Conservation (phyloP, 2,329 filamentous ascomycete species). For the Verticillium nubilum region DNA sequence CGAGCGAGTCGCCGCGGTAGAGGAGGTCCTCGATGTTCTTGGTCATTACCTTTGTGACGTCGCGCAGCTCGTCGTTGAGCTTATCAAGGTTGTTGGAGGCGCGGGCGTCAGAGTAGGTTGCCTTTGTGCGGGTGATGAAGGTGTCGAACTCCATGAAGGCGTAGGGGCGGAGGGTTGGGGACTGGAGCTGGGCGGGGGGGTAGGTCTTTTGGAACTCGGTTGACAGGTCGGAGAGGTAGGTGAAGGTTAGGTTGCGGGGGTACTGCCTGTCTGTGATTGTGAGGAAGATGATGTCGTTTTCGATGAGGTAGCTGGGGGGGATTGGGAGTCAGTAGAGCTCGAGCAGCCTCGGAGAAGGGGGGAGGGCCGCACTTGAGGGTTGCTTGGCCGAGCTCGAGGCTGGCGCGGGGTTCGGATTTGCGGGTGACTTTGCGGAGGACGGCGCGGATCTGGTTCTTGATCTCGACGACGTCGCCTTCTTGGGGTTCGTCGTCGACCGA, state of each 20-base stretch:
- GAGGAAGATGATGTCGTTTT: slow-evolving; percentile 79
- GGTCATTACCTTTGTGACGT: slow-evolving; percentile 99
- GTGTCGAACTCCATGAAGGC: slow-evolving; percentile 98
- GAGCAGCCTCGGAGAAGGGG: neutral
- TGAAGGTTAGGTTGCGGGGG: slow-evolving; percentile 96
- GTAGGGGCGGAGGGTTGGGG: slow-evolving; percentile 76
- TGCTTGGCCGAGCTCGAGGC: slow-evolving; percentile 78
- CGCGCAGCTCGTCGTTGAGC: slow-evolving; percentile 92
- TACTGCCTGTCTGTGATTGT: slow-evolving; percentile 92
- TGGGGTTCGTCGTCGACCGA: slow-evolving; percentile 88
- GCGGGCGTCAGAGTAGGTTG: slow-evolving; percentile 87
- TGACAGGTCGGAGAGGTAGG: slow-evolving; percentile 89
- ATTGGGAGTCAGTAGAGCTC: neutral
- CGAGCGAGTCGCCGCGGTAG: slow-evolving; percentile 88
- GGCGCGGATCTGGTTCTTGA: slow-evolving; percentile 87
- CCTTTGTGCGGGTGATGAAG: slow-evolving; percentile 88
- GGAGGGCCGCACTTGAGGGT: slow-evolving; percentile 68
- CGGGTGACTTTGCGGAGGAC: slow-evolving; percentile 83
- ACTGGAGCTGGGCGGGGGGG: slow-evolving; percentile 65
- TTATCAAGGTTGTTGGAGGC: slow-evolving; percentile 91
- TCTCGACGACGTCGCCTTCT: slow-evolving; percentile 72
- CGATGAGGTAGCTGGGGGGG: slow-evolving; percentile 69
- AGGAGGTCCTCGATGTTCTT: slow-evolving; percentile 99
- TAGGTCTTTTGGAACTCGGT: slow-evolving; percentile 89
- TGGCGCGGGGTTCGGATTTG: slow-evolving; percentile 85